Evolutionary conservation across 768 basidiomycete genomes (phyloP), one percentile per base, ranked within the genome.

Genomic region (Neoboletus magnificus): DNA sequence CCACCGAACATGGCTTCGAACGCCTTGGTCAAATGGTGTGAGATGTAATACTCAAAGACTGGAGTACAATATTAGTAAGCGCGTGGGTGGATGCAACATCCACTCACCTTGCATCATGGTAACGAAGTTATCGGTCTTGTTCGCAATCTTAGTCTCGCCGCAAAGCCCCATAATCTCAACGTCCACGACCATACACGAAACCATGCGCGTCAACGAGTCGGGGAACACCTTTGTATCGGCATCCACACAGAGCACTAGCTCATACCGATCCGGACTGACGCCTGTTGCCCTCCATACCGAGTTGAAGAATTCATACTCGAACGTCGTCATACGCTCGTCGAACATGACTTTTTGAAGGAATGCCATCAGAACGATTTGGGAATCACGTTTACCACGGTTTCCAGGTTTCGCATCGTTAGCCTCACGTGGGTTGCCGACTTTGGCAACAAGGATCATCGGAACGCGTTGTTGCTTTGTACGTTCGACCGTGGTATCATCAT

Each of bases 21-120:
- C 4, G 96, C 96, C 78, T 99, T 99, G 37, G 93, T 96, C 81
- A 95, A 82, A 71, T 98, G 96, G 70, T 99, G 97, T 10, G 97
- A 98, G 75, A 98, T 97, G 79, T 98, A 99, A 73, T 99, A 99
- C 74, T 99, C 96, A 71, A 99, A 99, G 53, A 98, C 97, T 98
- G 62, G 16, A 54, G 43, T 3, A 12, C 27, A 7, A 1, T 15
- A 35, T 66, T 16, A 66, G 59, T 44, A 58, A 35, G 37, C 13
- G 41, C 45, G 47, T 20, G 22, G 18, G 49, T 35, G 36, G 1
- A 41, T 16, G 11, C n/a, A 41, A 59, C 27, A 43, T 41, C 18
- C 41, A 75, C 90, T 44, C 53, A 95, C 96, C 95, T 81, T 99
- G 97, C 74, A 99, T 98, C 97, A 99, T 98, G 16, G 96, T 98